Conservation (phyloP, 805 yeast genomes). For the Diddensiella transvaalensis region DNA sequence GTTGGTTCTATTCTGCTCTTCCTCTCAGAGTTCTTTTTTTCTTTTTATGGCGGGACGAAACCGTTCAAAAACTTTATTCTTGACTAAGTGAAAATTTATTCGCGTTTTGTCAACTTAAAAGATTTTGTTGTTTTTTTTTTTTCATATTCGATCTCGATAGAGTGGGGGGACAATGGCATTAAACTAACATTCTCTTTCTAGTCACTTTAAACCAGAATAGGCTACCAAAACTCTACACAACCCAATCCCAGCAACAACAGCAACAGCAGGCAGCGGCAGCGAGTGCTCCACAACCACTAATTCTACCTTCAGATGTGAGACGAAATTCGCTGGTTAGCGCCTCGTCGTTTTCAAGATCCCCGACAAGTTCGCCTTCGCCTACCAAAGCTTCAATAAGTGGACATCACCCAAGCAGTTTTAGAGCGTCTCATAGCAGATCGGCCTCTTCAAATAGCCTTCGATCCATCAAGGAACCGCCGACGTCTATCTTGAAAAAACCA, state of each 20-base stretch:
- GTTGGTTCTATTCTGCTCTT: neutral
- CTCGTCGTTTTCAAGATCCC: slow-evolving; percentile 13
- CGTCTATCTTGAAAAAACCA: slow-evolving; percentile 10
- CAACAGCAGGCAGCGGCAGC: neutral
- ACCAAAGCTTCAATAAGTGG: neutral
- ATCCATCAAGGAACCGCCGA: slow-evolving; percentile 6
- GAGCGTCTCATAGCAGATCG: neutral
- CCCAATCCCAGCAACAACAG: neutral
- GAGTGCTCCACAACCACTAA: slow-evolving; percentile 13
- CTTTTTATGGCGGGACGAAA: no score
- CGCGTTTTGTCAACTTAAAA: neutral
- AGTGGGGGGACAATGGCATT: neutral
- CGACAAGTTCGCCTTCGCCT: slow-evolving; percentile 15
- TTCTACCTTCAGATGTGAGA: slow-evolving; percentile 23
- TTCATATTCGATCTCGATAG: neutral
- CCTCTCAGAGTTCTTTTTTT: neutral
- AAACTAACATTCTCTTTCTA: slow-evolving; percentile 1
- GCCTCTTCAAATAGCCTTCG: slow-evolving; percentile 2
- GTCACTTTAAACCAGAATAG: neutral
- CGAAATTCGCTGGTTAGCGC: slow-evolving; percentile 16
- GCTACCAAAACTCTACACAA: neutral
- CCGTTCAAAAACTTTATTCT: neutral
- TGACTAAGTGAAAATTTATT: neutral
- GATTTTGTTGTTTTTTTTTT: neutral
- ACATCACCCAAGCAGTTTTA: neutral